phyloP scores from a whole-genome alignment of 148 eudicot species.

The Mesembryanthemum crystallinum region DNA sequence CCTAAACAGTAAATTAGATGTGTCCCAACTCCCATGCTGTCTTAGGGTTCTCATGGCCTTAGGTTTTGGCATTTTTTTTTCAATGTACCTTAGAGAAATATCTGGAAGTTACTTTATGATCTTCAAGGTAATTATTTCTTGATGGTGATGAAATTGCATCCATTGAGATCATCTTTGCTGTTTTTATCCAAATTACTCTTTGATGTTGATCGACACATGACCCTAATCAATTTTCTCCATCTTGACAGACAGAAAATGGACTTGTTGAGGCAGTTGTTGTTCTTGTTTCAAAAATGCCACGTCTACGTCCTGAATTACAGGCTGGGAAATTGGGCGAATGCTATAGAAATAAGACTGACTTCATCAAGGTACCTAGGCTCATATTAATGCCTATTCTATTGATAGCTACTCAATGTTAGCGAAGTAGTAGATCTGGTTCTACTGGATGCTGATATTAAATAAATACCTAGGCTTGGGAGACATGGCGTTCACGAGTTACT shows the following conservation, averaged over 20 bases:
- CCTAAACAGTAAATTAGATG: too few relatives aligned
- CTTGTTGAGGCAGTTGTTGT: slow-evolving; percentile 94
- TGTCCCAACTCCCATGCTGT: too few relatives aligned
- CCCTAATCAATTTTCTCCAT: slow-evolving; percentile 9
- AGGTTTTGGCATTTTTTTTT: too few relatives aligned
- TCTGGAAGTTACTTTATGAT: too few relatives aligned
- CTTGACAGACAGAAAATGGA: slow-evolving; percentile 86
- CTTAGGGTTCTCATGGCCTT: not conserved
- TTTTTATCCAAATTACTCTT: not conserved
- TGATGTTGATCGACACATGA: not conserved
- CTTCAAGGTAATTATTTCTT: too few relatives aligned
- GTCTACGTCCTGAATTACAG: slow-evolving; percentile 57
- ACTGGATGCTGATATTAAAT: slow-evolving; percentile 7
- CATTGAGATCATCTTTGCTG: not conserved
- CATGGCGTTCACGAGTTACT: slow-evolving; percentile 80
- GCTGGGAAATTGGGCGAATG: slow-evolving; percentile 76
- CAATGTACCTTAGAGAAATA: too few relatives aligned
- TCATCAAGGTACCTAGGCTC: slow-evolving; percentile 54
- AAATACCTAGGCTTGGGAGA: slow-evolving; percentile 83
- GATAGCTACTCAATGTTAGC: slow-evolving; percentile 9
- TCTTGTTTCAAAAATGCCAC: slow-evolving; percentile 91
- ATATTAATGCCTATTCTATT: not conserved
- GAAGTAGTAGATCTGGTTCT: not conserved
- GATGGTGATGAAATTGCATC: too few relatives aligned
- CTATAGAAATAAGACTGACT: slow-evolving; percentile 70